Evolutionary conservation across 345 rosid genomes (phyloP).

Genomic region (Zanthoxylum bungeanum): DNA sequence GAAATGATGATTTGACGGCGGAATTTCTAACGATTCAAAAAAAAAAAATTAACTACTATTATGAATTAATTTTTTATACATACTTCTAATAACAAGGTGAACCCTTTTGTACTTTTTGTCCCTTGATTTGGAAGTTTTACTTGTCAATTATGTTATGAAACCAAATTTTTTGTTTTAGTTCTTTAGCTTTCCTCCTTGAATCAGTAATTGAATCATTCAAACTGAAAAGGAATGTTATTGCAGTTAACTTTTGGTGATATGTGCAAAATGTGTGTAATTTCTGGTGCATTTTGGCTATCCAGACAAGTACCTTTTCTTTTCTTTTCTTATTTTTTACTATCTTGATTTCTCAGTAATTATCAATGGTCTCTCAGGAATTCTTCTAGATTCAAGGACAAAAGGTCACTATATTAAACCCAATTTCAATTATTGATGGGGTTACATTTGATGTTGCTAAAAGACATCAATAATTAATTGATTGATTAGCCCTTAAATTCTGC

Average conservation of each 20-base stretch:
- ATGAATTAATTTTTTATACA: not conserved
- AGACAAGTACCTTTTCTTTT: not conserved
- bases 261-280: not conserved
- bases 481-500: slow-evolving; percentile 14
- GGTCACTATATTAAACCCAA: slow-evolving; percentile 16
- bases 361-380: not conserved
- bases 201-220: not conserved
- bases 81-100: not conserved
- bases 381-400: slow-evolving; percentile 19
- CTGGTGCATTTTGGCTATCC: not conserved
- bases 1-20: no score
- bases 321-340: no score
- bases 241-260: not conserved
- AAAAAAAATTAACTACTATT: no score
- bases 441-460: slow-evolving; percentile 18
- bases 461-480: slow-evolving; percentile 19
- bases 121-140: not conserved
- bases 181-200: not conserved
- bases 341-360: not conserved
- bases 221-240: not conserved
- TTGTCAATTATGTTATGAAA: not conserved
- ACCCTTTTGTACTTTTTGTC: not conserved
- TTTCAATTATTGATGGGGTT: slow-evolving; percentile 37
- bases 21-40: no score
- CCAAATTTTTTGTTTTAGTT: not conserved